These are phyloP conservation scores for Tuber calosporum DNA, from an alignment of 495 filamentous ascomycete genomes.

Conservation along the genomic window DNA sequence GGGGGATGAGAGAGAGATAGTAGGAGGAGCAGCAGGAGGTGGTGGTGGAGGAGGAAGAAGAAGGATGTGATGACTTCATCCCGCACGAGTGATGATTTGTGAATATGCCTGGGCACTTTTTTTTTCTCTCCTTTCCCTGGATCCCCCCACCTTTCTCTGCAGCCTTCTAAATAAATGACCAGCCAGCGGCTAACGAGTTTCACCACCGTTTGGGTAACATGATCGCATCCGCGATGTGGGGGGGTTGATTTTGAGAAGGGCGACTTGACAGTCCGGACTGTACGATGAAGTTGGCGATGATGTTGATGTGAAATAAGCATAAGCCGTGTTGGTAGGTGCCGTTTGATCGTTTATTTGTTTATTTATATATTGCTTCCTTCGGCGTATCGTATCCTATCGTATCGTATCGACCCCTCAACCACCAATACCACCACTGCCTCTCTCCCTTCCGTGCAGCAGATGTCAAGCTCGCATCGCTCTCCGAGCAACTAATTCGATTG, in stretches of 20 bases:
- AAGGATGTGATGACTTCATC: neutral
- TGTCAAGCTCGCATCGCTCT: neutral
- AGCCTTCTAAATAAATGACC: neutral
- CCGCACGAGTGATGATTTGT: neutral
- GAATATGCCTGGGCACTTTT: neutral
- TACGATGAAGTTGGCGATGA: neutral
- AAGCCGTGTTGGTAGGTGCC: neutral
- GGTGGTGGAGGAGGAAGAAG: neutral
- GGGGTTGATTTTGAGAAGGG: neutral
- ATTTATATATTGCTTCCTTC: neutral
- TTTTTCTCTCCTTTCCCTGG: neutral
- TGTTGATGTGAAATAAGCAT: neutral
- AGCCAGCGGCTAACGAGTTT: constrained; percentile 2
- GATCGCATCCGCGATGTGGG: neutral
- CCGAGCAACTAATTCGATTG: neutral
- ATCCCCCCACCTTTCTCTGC: neutral
- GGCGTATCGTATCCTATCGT: neutral
- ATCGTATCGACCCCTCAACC: neutral
- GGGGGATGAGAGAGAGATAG: neutral
- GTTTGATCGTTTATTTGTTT: neutral
- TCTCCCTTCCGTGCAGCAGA: neutral
- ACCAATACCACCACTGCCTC: neutral
- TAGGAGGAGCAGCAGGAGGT: neutral
- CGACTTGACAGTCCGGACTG: neutral
- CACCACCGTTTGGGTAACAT: neutral